Evolutionary conservation across 202 grass and related monocot species (phyloP), one percentile per base, ranked within the genome.

Genomic region (Hordeum pubiflorum): DNA sequence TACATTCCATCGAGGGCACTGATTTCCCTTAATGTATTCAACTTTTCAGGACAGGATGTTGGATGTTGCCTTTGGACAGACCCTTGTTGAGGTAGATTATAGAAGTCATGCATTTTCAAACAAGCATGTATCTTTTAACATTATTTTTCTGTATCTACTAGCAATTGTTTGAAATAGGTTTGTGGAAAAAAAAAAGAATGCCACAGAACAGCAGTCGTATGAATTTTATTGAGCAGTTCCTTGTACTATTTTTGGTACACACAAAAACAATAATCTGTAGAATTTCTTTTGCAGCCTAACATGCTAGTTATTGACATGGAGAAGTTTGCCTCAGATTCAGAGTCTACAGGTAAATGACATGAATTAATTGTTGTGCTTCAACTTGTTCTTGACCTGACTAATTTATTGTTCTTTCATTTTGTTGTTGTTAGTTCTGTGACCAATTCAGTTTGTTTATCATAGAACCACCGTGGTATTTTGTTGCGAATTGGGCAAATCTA

Each of bases 221-320:
- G 13, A 9, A 36, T 48, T 85, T 63, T 66, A 23, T 59, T 73
- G 5, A 54, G 52, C 4, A 17, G 15, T 79, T 86, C 46, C 50
- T 57, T 44, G 15, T 72, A 65, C 23, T 82, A 9, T 38, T 17
- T 50, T 77, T 81, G 38, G 38, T 12, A 40, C 31, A 34, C 56
- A 13, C 56, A 59, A 80, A 39, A 54, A 39, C 1, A 61, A 65
- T 85, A 76, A 67, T 75, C 14, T 76, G 11, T 76, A 34, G 10
- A n/a, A 15, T 82, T 32, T 14, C 82, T 91, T 83, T 62, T 88
- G 62, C 90, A 99, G 96, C 96, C 96, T 59, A 99, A 96, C 44
- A 93, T 99, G 96, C 83, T 99, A 76, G 96, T 99, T 83, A 84
- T 99, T 85, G 90, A 99, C 79, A 63, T 99, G 84, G 92, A 95